A percentile compares a stretch with the other conserved stretches of the same genome.
Evolutionary conservation across 192 early-diverging fungal genomes (phyloP).

Genomic region (Funneliformis geosporum): DNA sequence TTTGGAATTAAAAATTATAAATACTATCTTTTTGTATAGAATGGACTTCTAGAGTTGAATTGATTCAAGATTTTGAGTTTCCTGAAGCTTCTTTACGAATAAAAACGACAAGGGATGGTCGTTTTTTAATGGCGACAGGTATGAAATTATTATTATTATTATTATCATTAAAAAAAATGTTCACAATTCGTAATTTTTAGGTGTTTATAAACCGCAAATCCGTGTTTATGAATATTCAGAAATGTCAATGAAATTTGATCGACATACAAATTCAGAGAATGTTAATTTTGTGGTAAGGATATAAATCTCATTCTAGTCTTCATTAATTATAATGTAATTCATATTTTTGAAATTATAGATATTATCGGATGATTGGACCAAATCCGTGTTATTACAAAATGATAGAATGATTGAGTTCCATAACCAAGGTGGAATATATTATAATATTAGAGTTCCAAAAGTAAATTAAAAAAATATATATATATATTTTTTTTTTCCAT

Average conservation of each 20-base stretch:
- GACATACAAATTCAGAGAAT: slow-evolving; percentile 93
- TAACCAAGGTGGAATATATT: slow-evolving; percentile 93
- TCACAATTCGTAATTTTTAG: slow-evolving; percentile 28
- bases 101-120: slow-evolving; percentile 82
- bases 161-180: not conserved
- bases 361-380: slow-evolving; percentile 98
- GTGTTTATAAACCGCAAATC: slow-evolving; percentile 97
- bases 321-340: not conserved
- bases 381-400: slow-evolving; percentile 85
- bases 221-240: slow-evolving; percentile 91
- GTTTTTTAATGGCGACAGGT: slow-evolving; percentile 89
- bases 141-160: not conserved
- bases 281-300: slow-evolving; percentile 66
- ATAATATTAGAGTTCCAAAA: slow-evolving; percentile 89
- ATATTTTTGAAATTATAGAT: slow-evolving; percentile 48
- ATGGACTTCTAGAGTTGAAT: slow-evolving; percentile 87
- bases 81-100: slow-evolving; percentile 89
- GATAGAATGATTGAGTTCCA: slow-evolving; percentile 94
- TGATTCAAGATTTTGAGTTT: slow-evolving; percentile 98
- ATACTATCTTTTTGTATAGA: slow-evolving; percentile 52
- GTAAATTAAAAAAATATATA: slow-evolving; percentile 32
- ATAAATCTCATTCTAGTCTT: not conserved
- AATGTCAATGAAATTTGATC: slow-evolving; percentile 97
- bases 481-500: not conserved
- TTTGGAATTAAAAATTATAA: not conserved